These are phyloP conservation scores for Chiua virens DNA, from an alignment of 768 basidiomycete species.

Conservation along the genomic window DNA sequence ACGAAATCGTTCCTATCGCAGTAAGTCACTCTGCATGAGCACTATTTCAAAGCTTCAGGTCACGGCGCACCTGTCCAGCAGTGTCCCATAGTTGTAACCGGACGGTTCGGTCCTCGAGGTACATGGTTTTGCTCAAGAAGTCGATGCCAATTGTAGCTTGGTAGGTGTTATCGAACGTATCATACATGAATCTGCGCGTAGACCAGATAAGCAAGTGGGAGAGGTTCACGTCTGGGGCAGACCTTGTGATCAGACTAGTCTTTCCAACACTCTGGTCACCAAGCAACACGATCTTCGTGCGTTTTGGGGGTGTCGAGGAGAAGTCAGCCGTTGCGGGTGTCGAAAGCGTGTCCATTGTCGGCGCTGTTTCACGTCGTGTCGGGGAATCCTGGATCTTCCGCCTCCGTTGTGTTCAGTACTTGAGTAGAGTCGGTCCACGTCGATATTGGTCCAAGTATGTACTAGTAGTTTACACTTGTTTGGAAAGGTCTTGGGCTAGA, in stretches of 20 bases:
- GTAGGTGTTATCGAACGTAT: conserved; percentile 99
- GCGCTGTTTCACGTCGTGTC: background rate
- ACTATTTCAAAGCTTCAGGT: background rate
- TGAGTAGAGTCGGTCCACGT: conserved; percentile 11
- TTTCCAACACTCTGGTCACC: conserved; percentile 99
- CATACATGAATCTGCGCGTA: conserved; percentile 86
- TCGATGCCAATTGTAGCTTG: conserved; percentile 98
- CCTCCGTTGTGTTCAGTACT: background rate
- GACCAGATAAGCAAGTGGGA: conserved; percentile 2
- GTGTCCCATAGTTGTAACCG: conserved; percentile 99
- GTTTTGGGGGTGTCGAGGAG: conserved; percentile 86
- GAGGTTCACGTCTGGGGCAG: conserved; percentile 24
- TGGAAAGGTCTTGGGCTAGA: conserved; percentile 9
- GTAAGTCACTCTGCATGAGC: conserved; percentile 1
- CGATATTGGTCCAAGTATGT: conserved; percentile 2
- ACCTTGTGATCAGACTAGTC: conserved; percentile 97
- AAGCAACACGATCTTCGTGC: conserved; percentile 94
- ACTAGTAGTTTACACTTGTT: conserved; percentile 28
- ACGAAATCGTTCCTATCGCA: conserved; percentile 85
- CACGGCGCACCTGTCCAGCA: conserved; percentile 74
- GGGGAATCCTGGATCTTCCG: background rate
- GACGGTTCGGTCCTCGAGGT: conserved; percentile 97
- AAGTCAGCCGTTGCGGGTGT: conserved; percentile 81
- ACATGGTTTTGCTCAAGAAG: conserved; percentile 99
- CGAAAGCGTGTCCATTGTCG: conserved; percentile 50